Evolutionary conservation across 805 yeast genomes (phyloP).

Genomic region (Candida endomychidarum): DNA sequence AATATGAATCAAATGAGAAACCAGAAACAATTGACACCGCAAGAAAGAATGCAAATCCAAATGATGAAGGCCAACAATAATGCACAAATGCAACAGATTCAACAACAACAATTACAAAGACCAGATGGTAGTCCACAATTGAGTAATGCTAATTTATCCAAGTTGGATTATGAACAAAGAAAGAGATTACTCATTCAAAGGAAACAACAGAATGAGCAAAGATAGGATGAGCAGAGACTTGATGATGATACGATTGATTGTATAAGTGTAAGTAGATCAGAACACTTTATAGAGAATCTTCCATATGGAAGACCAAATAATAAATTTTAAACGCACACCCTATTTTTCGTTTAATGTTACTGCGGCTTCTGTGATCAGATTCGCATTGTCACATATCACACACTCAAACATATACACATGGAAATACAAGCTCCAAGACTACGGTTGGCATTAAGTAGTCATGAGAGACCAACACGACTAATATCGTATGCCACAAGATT

Average conservation of each 20-base stretch:
- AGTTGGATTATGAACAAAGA: slow-evolving; percentile 37
- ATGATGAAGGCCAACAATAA: slow-evolving; percentile 37
- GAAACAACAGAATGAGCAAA: slow-evolving; percentile 22
- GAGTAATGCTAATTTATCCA: slow-evolving; percentile 26
- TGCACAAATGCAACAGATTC: slow-evolving; percentile 27
- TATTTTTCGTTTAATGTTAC: background rate
- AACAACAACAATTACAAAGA: slow-evolving; percentile 12
- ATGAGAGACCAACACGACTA: slow-evolving; percentile 1
- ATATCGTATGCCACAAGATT: slow-evolving; percentile 6
- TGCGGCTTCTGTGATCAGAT: background rate
- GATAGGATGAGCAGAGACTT: no score
- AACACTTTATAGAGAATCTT: no score
- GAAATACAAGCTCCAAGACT: slow-evolving; percentile 1
- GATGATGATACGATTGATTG: no score
- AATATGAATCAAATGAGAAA: slow-evolving; percentile 9
- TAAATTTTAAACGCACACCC: no score
- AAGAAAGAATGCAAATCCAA: slow-evolving; percentile 43
- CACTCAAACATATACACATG: background rate
- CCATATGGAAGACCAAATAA: no score
- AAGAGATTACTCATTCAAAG: slow-evolving; percentile 35
- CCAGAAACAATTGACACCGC: slow-evolving; percentile 37
- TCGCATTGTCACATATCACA: slow-evolving; percentile 1
- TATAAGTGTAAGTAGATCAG: no score
- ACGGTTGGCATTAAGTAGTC: background rate
- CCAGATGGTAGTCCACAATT: slow-evolving; percentile 13